Base-by-base conservation (phyloP, 2,329 filamentous ascomycete genomes). In the Cercospora sesami region DNA sequence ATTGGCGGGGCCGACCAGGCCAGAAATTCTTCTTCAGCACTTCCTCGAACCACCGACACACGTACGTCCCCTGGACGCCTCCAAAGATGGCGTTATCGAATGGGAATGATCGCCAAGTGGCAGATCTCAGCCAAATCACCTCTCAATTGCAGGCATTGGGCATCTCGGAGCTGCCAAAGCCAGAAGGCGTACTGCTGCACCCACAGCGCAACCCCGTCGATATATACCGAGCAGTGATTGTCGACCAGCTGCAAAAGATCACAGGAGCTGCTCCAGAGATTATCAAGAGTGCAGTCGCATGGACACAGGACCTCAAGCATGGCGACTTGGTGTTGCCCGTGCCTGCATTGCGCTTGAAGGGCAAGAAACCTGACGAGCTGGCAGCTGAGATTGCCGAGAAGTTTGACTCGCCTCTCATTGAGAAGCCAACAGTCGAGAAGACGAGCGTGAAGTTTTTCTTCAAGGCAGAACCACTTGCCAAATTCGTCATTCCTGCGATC, bases 381-480 rank as follows among this genome's bases (percentile, higher is more conserved):
- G 83, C 84, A 45, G 79, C 83, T 72, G 85, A 89, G 74, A 81
- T 89, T 68, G 84, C 80, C 21, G 81, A 85, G 60, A 80, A 81
- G 73, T 80, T 81, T 63, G 87, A 91, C 69, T 91, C 89, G 70
- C 87, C 90, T 21, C 84, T 96, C 28, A 85, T 95, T 69, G 86
- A 90, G 73, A 90, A 89, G 78, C 92, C 92, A 16, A 81, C 83
- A 12, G 83, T 85, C n/a, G 85, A 83, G 68, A 90, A 89, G 72
- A 87, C 88, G 59, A 93, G 92, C 75, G 81, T 96, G 48, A 87
- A 89, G 74, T 94, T 96, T 83, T 94, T 90, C 84, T 91, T 94
- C 85, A 91, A 91, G 80, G 82, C 86, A n/a, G 83, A 82, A 2
- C 86, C 89, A 14, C 86, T 95, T 55, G 83, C 86, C 63, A 81